Evolutionary conservation across 768 basidiomycete genomes (phyloP), one percentile per base, ranked within the genome.

Genomic region (Arthromyces matolae): DNA sequence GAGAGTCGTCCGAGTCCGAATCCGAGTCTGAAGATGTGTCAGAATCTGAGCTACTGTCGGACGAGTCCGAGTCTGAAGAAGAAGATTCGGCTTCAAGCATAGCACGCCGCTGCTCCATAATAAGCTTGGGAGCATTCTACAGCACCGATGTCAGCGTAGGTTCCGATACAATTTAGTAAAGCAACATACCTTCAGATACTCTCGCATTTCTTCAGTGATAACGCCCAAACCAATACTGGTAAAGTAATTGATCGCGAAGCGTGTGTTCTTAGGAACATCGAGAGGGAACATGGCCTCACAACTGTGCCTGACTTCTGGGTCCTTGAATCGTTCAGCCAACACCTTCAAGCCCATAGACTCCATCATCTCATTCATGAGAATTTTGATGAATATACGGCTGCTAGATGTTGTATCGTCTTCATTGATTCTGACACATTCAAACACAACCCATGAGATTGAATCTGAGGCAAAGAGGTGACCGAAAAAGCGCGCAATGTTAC

Each of bases 331-430:
- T 64, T 93, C 91, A 8, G 84, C 83, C n/a, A 98, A 70, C 28
- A 64, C 76, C 65, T 90, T 89, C 61, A 96, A 63, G 2, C 96
- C 95, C 84, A 98, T 86, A 40, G 81, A 80, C 72, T 97, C 96
- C 73, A 86, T 86, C 76, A 98, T 83, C 69, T 99, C 96, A 51
- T 84, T 82, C 80, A 96, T 84, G 75, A 99, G 71, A 59, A 98
- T 96, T 70, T 98, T 98, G 61, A 98, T 73, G 64, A 98, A 98
- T 62, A 99, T 99, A 72, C 96, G 91, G 53, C 86, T 86, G 56
- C 89, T 92, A 16, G 88, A 90, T 0, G 96, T 98, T 19, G 96
- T 99, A 47, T 97, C 94, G 40, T 98, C 96, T 64, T 99, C 96
- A 59, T 92, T 98, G 71, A 99, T 84, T 65, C 86, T 92, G 60